Evolutionary conservation across 768 basidiomycete genomes (phyloP), one percentile per base, ranked within the genome.

Genomic region (Holtermannia corniformis): DNA sequence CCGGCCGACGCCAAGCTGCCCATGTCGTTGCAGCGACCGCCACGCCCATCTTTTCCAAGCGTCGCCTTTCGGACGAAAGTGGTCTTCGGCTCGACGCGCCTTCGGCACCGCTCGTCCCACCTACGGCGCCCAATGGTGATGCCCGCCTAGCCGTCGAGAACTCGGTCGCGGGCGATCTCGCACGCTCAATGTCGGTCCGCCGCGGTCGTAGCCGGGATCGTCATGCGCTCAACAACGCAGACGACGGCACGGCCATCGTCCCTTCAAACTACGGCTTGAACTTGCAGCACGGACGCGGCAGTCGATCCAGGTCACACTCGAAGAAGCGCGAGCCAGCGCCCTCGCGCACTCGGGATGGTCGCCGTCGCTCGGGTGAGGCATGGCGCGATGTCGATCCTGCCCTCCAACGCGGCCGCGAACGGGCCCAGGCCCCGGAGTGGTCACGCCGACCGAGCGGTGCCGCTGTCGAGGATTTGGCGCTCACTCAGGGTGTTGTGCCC

Each of bases 151-250:
- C 7, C 10, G 32, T 7, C 10, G 32, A 37, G 32, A 37, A 7
- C 32, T 37, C 32, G 10, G 16, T 37, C 32, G 32, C 32, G 7
- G 32, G 32, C 16, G 32, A 37, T 16, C 32, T 37, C 32, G 32
- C 32, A 7, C 32, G 32, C 10, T 37, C 32, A 37, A 16, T 16
- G 7, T 7, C 10, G 10, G 32, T 7, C 19, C 51, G 57, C 27
- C 47, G 64, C 21, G 66, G 66, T 12, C 37, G 66, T 23, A 58
- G 56, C 25, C 23, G 61, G n/a, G 66, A 68, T 23, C 41, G 64
- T 24, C 55, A 57, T 19, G 48, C 41, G 20, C 58, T 61, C 45
- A 52, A 54, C 3, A 37, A 51, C 5, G 52, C 45, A 41, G 3
- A 50, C 45, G 24, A 42, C 26, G 11, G 41, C 40, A 28, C 51